These are phyloP conservation scores for Peronosclerospora sorghi DNA, from an alignment of 352 stramenopile genomes.

Conservation along the genomic window DNA sequence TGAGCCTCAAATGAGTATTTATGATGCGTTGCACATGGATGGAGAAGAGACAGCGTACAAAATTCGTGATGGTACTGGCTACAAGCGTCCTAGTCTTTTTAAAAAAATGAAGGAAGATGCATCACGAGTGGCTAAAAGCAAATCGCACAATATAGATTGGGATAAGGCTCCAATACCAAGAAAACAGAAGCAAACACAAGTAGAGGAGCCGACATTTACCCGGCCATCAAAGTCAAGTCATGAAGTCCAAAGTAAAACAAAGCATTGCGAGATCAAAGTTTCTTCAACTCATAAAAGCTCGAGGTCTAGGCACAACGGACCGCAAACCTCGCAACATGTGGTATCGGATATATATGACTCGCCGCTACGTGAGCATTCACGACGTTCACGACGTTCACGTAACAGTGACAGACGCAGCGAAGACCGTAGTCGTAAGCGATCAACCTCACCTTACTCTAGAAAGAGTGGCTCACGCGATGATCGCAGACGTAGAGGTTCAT, in stretches of 20 bases:
- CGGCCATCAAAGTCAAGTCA: not conserved
- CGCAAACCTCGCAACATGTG: slow-evolving; percentile 7
- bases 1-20: slow-evolving; percentile 47
- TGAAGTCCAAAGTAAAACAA: not conserved
- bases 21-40: slow-evolving; percentile 44
- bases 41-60: slow-evolving; percentile 20
- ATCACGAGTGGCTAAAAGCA: slow-evolving; percentile 26
- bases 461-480: slow-evolving; percentile 11
- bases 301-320: slow-evolving; percentile 27
- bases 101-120: slow-evolving; percentile 41
- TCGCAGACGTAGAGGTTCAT: slow-evolving; percentile 14
- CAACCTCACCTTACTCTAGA: slow-evolving; percentile 9
- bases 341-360: slow-evolving; percentile 12
- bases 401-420: slow-evolving; percentile 10
- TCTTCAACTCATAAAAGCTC: slow-evolving; percentile 10
- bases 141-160: slow-evolving; percentile 27
- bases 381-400: slow-evolving; percentile 4
- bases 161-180: slow-evolving; percentile 46
- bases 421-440: slow-evolving; percentile 12
- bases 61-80: slow-evolving; percentile 21
- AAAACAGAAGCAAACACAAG: slow-evolving; percentile 14
- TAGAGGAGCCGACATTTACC: slow-evolving; percentile 2
- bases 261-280: slow-evolving; percentile 13
- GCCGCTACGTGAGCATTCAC: slow-evolving; percentile 5
- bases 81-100: slow-evolving; percentile 45